phyloP scores from a whole-genome alignment of 139 green algal species.

The Closterium sp. region DNA sequence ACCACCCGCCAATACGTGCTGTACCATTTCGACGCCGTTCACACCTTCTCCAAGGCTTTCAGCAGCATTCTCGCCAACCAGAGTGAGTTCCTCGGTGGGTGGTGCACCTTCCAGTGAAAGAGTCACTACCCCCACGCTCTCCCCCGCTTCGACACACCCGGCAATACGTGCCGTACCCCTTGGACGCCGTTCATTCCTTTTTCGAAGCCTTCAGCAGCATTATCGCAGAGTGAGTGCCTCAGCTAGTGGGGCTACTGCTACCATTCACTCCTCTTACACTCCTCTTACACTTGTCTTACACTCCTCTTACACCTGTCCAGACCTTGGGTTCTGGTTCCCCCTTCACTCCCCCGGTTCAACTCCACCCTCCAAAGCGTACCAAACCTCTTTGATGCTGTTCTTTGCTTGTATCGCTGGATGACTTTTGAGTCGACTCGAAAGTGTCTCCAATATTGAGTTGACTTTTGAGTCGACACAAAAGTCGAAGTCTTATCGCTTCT shows the following conservation, averaged over 20 bases:
- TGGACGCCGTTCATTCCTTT: constrained; percentile 1
- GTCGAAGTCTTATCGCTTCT: too few relatives aligned
- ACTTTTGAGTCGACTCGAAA: too few relatives aligned
- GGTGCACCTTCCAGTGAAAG: not conserved
- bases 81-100: not conserved
- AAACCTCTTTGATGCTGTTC: not conserved
- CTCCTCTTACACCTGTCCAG: too few relatives aligned
- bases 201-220: too few relatives aligned
- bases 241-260: too few relatives aligned
- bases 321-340: too few relatives aligned
- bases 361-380: too few relatives aligned
- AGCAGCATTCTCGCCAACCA: not conserved
- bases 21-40: not conserved
- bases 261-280: too few relatives aligned
- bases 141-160: constrained; percentile 12
- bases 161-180: constrained; percentile 21
- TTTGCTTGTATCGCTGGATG: not conserved
- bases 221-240: too few relatives aligned
- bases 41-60: not conserved
- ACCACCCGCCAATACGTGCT: not conserved
- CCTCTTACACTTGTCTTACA: too few relatives aligned
- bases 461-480: too few relatives aligned
- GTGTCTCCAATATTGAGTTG: too few relatives aligned
- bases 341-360: not conserved
- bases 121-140: not conserved